Base-by-base conservation (phyloP, 192 early-diverging fungal species). In the Backusella tuberculispora region DNA sequence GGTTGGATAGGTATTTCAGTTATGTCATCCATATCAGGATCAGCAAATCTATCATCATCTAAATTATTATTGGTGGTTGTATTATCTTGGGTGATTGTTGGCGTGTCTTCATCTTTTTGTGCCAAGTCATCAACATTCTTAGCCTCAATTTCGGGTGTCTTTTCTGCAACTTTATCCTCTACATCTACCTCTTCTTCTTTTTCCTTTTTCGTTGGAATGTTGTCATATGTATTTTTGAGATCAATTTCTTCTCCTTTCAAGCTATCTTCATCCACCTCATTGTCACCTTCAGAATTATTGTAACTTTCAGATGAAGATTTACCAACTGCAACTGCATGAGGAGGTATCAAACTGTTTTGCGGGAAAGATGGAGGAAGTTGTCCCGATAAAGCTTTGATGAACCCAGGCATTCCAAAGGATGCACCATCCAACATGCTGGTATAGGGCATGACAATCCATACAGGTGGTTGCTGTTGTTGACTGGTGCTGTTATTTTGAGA, bases 381-480 rank as follows among this genome's bases (percentile, higher is more conserved):
- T 34, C 15, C 21, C 14, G 68, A 45, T 69, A 47, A 10, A 6
- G 26, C 8, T 4, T 42, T 19, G 38, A 69, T 15, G 5, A 45
- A 19, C 1, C 68, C 68, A 7, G 68, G 42, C 14, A 69, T 29
- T 10, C 14, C 43, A 8, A 46, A 37, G 4, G 44, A 44, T 5
- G 4, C 26, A 17, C 26, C 15, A 38, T 73, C 72, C 6, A 73
- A 37, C 72, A 73, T 65, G 34, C 63, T 44, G 17, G 43, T 65
- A 5, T 73, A 65, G 1, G 72, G 72, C 72, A 73, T 73, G 4
- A 73, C 43, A 14, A 73, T 41, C 72, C 72, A 73, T 8, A 73
- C 9, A 66, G 72, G 72, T 65, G 72, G 68, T 6, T 29, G 68
- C 7, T 26, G 15, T 8, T 69, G 10, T 7, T 13, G 43, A 47